Conservation (phyloP, 805 yeast species). For the Wickerhamiella musiphila region DNA sequence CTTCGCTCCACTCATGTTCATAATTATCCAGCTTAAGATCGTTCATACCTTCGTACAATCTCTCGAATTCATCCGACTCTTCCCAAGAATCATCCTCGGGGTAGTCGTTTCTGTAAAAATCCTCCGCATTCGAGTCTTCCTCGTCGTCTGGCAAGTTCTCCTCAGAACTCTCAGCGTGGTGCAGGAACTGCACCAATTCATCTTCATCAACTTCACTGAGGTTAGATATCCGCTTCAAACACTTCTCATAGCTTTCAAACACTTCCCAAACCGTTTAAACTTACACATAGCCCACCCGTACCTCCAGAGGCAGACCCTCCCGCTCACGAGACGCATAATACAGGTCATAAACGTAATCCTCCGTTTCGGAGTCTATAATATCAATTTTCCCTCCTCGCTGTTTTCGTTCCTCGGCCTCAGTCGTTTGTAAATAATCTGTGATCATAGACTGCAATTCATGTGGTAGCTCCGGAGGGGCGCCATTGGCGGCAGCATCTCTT, state of each 20-base stretch:
- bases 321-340: conserved; percentile 46
- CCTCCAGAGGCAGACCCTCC: conserved; percentile 13
- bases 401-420: neutral
- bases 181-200: conserved; percentile 20
- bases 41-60: conserved; percentile 9
- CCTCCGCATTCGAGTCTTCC: conserved; percentile 50
- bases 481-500: conserved; percentile 15
- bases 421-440: conserved; percentile 32
- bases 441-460: conserved; percentile 64
- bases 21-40: conserved; percentile 8
- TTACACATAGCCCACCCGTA: conserved; percentile 19
- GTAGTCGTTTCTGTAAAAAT: conserved; percentile 79
- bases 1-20: conserved; percentile 10
- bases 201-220: conserved; percentile 15
- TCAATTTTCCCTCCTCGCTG: neutral
- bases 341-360: conserved; percentile 86
- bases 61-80: conserved; percentile 17
- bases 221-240: conserved; percentile 4
- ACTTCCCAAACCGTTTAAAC: conserved; percentile 6
- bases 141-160: conserved; percentile 21
- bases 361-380: conserved; percentile 17
- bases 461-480: conserved; percentile 25
- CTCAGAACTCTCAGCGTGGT: conserved; percentile 22
- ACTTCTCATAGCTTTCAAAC: conserved; percentile 3
- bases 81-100: conserved; percentile 68